phyloP scores from a whole-genome alignment of 371 early-diverging fungal genomes.

The Zopfochytrium polystomum region DNA sequence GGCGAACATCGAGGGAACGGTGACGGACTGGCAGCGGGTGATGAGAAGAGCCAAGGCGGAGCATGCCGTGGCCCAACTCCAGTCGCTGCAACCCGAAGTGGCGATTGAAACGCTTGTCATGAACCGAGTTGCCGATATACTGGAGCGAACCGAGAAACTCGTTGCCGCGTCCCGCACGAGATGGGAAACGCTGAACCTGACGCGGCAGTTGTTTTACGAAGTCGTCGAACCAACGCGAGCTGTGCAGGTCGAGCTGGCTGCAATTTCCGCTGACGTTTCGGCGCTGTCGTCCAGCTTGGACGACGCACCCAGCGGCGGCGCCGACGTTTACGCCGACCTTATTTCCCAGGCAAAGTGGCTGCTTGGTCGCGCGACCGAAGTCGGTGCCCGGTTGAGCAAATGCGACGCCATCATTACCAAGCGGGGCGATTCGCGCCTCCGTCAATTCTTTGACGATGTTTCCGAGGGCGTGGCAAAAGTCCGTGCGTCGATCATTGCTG shows the following conservation, averaged over 20 bases:
- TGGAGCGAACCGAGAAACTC: background rate
- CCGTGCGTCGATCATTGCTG: too few relatives aligned
- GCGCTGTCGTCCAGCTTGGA: too few relatives aligned
- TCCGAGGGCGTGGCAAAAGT: too few relatives aligned
- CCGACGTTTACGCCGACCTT: too few relatives aligned
- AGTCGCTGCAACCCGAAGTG: background rate
- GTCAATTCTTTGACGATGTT: too few relatives aligned
- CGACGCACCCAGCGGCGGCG: too few relatives aligned
- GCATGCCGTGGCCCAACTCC: slow-evolving; percentile 1
- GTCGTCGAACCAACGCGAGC: background rate
- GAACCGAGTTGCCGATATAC: background rate
- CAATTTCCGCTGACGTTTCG: slow-evolving; percentile 2
- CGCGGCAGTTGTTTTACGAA: slow-evolving; percentile 1
- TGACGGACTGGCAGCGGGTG: slow-evolving; percentile 4
- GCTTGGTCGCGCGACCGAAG: too few relatives aligned
- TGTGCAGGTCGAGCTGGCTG: background rate
- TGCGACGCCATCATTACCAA: too few relatives aligned
- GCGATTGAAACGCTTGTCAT: background rate
- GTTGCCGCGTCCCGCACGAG: background rate
- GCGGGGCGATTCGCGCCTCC: too few relatives aligned
- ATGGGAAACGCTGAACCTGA: slow-evolving; percentile 2
- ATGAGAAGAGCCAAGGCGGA: slow-evolving; percentile 12
- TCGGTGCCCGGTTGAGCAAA: too few relatives aligned
- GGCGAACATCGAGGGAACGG: background rate
- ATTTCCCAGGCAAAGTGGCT: background rate